A percentile compares a stretch with the other conserved stretches of the same genome.
Evolutionary conservation across 345 rosid genomes (phyloP).

Genomic region (Litchi chinensis): DNA sequence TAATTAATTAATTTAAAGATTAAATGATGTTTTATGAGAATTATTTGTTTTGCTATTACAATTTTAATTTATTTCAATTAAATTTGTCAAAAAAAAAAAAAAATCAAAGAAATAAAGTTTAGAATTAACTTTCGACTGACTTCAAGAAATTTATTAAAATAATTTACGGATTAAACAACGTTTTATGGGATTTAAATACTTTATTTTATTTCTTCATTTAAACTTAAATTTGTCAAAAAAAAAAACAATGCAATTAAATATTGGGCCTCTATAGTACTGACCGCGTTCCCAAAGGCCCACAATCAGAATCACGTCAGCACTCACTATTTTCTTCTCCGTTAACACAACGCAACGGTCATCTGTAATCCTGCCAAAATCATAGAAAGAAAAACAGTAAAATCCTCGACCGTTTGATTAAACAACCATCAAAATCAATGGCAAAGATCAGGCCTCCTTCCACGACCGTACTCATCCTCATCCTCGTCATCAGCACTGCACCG

Average conservation of each 20-base stretch:
- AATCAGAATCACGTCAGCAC: neutral
- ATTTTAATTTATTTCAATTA: no score
- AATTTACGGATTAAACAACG: no score
- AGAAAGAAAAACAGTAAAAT: neutral
- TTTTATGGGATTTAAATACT: no score
- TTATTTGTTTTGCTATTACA: no score
- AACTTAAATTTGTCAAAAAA: no score
- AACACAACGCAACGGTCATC: neutral
- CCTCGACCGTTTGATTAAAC: neutral
- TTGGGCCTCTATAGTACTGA: neutral
- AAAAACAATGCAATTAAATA: neutral
- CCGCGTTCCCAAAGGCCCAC: neutral
- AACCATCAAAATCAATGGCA: constrained; percentile 32
- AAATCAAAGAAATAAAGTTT: no score
- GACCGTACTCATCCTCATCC: constrained; percentile 30
- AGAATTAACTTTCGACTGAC: no score
- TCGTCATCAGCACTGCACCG: constrained; percentile 30
- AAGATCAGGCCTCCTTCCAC: constrained; percentile 26
- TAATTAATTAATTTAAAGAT: no score
- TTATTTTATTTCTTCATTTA: no score
- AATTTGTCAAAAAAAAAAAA: no score
- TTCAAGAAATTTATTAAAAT: no score
- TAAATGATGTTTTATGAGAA: no score
- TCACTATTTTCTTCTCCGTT: neutral
- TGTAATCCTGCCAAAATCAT: neutral